phyloP scores from a whole-genome alignment of 768 basidiomycete species.

The Pulveroboletus sp. region DNA sequence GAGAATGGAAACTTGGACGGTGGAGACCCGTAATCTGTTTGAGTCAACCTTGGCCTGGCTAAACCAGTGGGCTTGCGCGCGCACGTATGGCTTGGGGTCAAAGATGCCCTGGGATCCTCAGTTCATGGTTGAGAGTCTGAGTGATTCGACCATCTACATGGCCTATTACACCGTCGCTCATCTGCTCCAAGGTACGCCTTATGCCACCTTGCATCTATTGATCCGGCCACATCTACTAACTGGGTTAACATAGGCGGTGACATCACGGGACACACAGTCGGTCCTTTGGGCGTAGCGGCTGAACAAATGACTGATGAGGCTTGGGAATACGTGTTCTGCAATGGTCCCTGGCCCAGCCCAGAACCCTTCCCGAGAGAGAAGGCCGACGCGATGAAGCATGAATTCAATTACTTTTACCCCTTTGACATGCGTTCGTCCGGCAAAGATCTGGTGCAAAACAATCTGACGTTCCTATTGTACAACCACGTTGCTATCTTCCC shows the following conservation, averaged over 20 bases:
- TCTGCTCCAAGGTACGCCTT: conserved; percentile 73
- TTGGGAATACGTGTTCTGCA: conserved; percentile 90
- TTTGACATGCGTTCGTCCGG: conserved; percentile 97
- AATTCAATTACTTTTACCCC: conserved; percentile 97
- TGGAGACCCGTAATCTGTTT: conserved; percentile 91
- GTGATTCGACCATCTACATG: conserved; percentile 99
- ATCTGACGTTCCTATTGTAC: conserved; percentile 91
- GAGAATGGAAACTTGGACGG: conserved; percentile 84
- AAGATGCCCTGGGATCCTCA: conserved; percentile 95
- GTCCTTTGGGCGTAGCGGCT: conserved; percentile 78
- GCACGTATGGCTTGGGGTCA: conserved; percentile 93
- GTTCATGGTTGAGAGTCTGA: conserved; percentile 94
- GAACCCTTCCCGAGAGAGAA: conserved; percentile 70
- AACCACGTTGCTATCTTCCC: conserved; percentile 92
- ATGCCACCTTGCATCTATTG: not conserved
- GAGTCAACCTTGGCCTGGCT: conserved; percentile 92
- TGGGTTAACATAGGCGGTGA: conserved; percentile 45
- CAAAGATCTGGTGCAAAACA: conserved; percentile 94
- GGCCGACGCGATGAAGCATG: conserved; percentile 79
- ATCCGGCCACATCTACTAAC: conserved; percentile 6
- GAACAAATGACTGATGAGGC: conserved; percentile 97
- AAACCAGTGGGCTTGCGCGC: conserved; percentile 99
- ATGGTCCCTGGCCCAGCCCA: conserved; percentile 67
- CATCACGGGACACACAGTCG: conserved; percentile 73
- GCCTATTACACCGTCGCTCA: conserved; percentile 94